phyloP scores from a whole-genome alignment of 2,329 filamentous ascomycete species.

The Exserohilum turcica region DNA sequence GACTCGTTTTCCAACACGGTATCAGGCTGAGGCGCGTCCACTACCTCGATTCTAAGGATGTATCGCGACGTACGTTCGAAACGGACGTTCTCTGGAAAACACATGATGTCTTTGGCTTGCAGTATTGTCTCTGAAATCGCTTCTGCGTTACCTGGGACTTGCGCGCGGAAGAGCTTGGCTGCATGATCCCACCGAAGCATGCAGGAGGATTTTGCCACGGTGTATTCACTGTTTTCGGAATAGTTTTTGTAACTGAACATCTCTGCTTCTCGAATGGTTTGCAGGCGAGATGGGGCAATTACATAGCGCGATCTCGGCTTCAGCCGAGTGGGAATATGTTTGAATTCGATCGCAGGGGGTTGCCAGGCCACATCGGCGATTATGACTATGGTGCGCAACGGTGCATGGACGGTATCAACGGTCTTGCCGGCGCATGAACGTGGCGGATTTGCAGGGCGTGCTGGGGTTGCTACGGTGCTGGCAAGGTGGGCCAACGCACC shows the following conservation, averaged over 20 bases:
- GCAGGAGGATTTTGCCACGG: slow-evolving; percentile 11
- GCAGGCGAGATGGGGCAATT: slow-evolving; percentile 22
- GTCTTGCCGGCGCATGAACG: too few relatives aligned
- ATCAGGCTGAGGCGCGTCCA: not conserved
- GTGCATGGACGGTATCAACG: too few relatives aligned
- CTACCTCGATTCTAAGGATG: slow-evolving; percentile 25
- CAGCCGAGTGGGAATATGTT: slow-evolving; percentile 16
- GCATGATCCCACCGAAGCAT: slow-evolving; percentile 27
- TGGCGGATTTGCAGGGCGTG: too few relatives aligned
- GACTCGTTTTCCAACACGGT: not conserved
- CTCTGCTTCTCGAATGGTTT: not conserved
- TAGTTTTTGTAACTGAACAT: not conserved
- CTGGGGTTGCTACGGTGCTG: too few relatives aligned
- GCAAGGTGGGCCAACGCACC: too few relatives aligned
- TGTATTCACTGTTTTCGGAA: slow-evolving; percentile 17
- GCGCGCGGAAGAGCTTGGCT: slow-evolving; percentile 26
- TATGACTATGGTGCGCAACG: too few relatives aligned
- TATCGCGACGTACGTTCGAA: slow-evolving; percentile 42
- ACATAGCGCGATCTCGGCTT: slow-evolving; percentile 24
- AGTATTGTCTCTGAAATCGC: slow-evolving; percentile 20
- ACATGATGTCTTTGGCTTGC: slow-evolving; percentile 17
- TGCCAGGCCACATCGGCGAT: slow-evolving; percentile 30
- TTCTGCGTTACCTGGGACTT: slow-evolving; percentile 14
- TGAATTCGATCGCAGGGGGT: slow-evolving; percentile 26
- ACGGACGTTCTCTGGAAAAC: slow-evolving; percentile 33